A percentile compares a stretch with the other conserved stretches of the same genome.
phyloP scores from a whole-genome alignment of 768 basidiomycete species.

The Paxillus rubicundulus region DNA sequence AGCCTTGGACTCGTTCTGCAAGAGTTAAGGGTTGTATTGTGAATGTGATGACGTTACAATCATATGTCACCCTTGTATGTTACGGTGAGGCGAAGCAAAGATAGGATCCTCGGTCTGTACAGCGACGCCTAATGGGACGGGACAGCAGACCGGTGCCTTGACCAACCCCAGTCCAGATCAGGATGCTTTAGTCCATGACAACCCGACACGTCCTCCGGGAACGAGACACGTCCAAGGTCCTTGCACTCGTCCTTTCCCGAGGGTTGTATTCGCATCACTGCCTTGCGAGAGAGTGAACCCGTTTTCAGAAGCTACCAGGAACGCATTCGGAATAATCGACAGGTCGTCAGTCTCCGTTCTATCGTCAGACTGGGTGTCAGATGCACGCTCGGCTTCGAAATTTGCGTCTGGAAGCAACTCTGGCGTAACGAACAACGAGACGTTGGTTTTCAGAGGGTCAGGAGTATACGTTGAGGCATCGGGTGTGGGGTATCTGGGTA shows the following conservation, averaged over 20 bases:
- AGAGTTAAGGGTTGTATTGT: too few species aligned
- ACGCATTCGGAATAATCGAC: slow-evolving; percentile 20
- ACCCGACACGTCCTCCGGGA: slow-evolving; percentile 30
- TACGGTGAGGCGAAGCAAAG: too few species aligned
- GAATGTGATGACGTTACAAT: too few species aligned
- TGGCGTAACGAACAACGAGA: slow-evolving; percentile 25
- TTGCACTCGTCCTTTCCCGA: slow-evolving; percentile 12
- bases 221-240: slow-evolving; percentile 42
- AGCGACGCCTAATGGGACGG: too few species aligned
- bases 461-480: slow-evolving; percentile 1
- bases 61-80: too few species aligned
- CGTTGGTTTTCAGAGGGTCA: slow-evolving; percentile 4
- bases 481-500: slow-evolving; percentile 24
- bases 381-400: neutral
- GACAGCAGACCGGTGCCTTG: too few species aligned
- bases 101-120: too few species aligned
- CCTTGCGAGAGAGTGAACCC: slow-evolving; percentile 43
- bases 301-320: slow-evolving; percentile 54
- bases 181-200: slow-evolving; percentile 16
- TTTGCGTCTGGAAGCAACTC: slow-evolving; percentile 11
- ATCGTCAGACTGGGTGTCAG: neutral
- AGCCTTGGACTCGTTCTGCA: too few species aligned
- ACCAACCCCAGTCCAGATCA: too few species aligned
- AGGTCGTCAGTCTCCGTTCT: slow-evolving; percentile 1
- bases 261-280: neutral